Evolutionary conservation across 352 stramenopile genomes (phyloP), one percentile per base, ranked within the genome.

Genomic region (Pythium angustatum): DNA sequence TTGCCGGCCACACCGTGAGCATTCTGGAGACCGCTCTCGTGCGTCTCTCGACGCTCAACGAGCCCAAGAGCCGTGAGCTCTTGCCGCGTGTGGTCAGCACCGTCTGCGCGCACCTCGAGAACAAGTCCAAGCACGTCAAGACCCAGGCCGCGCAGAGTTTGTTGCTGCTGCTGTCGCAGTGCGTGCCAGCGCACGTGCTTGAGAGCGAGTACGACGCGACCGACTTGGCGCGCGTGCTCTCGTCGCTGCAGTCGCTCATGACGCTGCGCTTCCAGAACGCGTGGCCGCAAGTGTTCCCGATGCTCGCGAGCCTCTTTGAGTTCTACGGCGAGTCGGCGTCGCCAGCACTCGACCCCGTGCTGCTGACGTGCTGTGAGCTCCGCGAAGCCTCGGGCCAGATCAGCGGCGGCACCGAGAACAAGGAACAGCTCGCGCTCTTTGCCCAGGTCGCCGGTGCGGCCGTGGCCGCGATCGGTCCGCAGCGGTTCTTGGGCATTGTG

Each of bases 241-340:
- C 82, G 22, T 95, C 87, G 43, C 69, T 95, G 24, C 73, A 93
- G 66, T 91, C 81, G 62, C 75, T 96, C 9, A 85, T 92, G 47
- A 92, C 83, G 52, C 73, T 96, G 56, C 85, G 85, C 40, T 96
- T 92, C 73, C 87, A 94, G 68, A 59, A 70, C 19, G 87, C 85
- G 21, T 96, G 87, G 87, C 78, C 74, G 27, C 83, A 92, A 50
- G 66, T 93, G n/a, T 92, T 96, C 64, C 66, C 75, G 5, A 66
- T 91, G 55, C 79, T 96, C 41, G 77, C 77, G 10, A 77, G 83
- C 14, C 76, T 96, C 2, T 91, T 92, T 57, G 69, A 78, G 47
- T 86, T 92, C 58, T 93, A 91, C 62, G 78, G 85, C 48, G 30
- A 71, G 30, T 71, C 73, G 8, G 86, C 78, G 51, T 75, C 73